Percentiles rank a stretch among this genome's conserved stretches.
Conservation (phyloP, 2,329 filamentous ascomycete genomes). For the Pseudogymnoascus sp. region DNA sequence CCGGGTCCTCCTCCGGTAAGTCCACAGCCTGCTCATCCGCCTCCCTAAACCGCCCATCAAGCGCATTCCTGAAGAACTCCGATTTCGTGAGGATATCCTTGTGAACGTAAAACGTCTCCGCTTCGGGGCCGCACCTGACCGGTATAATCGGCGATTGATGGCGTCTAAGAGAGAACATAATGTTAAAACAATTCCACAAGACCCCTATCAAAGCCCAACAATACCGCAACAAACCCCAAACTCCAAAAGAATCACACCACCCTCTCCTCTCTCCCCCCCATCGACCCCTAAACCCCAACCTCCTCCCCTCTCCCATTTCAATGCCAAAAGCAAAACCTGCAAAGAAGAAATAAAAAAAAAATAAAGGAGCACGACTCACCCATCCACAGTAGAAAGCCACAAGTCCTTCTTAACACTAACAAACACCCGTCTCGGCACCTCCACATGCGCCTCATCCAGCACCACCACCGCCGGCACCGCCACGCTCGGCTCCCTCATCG, state of each 20-base stretch:
- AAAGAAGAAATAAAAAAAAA: background rate
- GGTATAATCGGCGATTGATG: constrained; percentile 39
- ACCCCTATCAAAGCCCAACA: background rate
- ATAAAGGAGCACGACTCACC: constrained; percentile 27
- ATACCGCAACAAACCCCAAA: background rate
- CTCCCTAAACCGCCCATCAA: constrained; percentile 40
- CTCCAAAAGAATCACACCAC: constrained; percentile 1
- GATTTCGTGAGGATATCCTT: constrained; percentile 37
- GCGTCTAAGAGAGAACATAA: constrained; percentile 27
- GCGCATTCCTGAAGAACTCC: constrained; percentile 41
- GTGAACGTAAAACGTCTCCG: constrained; percentile 41
- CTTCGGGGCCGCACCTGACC: constrained; percentile 36
- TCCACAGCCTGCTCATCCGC: constrained; percentile 37
- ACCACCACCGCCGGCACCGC: constrained; percentile 32
- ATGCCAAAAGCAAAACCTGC: background rate
- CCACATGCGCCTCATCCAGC: constrained; percentile 28
- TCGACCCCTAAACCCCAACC: background rate
- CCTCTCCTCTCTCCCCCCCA: background rate
- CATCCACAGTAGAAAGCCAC: constrained; percentile 41
- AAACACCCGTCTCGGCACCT: constrained; percentile 25
- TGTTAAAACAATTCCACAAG: constrained; percentile 2
- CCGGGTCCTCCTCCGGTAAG: constrained; percentile 42
- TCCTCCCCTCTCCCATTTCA: background rate
- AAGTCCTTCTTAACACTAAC: constrained; percentile 37
- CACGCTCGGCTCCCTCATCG: constrained; percentile 33